Evolutionary conservation across 1,139 yeast genomes (phyloP).

Genomic region (Kodamaea sp.): DNA sequence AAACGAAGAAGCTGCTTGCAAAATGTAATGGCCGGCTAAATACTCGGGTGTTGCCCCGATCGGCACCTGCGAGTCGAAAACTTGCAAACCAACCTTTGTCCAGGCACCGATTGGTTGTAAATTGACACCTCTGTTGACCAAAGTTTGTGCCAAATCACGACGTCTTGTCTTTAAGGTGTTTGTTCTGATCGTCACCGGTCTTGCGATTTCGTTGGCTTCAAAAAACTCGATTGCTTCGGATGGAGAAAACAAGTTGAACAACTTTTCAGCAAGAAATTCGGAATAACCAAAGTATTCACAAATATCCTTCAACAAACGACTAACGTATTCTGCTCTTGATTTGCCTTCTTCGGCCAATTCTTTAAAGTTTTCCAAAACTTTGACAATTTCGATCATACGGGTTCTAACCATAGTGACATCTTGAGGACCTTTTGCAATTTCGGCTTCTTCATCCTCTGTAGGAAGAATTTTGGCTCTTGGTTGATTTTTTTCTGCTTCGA

Average conservation of each 20-base stretch:
- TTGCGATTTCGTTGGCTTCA: slow-evolving; percentile 95
- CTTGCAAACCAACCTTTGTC: slow-evolving; percentile 97
- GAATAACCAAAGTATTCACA: slow-evolving; percentile 96
- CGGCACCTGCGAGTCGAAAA: slow-evolving; percentile 97
- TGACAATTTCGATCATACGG: slow-evolving; percentile 91
- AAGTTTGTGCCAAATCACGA: slow-evolving; percentile 90
- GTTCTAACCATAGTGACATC: slow-evolving; percentile 84
- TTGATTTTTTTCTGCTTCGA: slow-evolving; percentile 55
- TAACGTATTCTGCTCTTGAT: slow-evolving; percentile 76
- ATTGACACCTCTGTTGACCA: slow-evolving; percentile 95
- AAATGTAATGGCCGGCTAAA: slow-evolving; percentile 93
- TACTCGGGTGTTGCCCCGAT: slow-evolving; percentile 99
- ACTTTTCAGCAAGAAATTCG: slow-evolving; percentile 88
- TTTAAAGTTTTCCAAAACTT: slow-evolving; percentile 91
- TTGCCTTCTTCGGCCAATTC: slow-evolving; percentile 81
- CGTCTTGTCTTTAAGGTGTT: slow-evolving; percentile 93
- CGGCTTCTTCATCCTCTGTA: slow-evolving; percentile 54
- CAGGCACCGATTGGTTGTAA: slow-evolving; percentile 95
- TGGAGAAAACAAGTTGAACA: slow-evolving; percentile 87
- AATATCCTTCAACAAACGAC: slow-evolving; percentile 76
- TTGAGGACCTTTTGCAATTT: slow-evolving; percentile 50
- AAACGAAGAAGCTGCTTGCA: slow-evolving; percentile 98
- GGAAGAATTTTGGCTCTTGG: slow-evolving; percentile 74
- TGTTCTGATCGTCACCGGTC: slow-evolving; percentile 96
- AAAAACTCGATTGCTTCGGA: slow-evolving; percentile 97